phyloP scores from a whole-genome alignment of 2,329 filamentous ascomycete species.

The Helotiales sp. region DNA sequence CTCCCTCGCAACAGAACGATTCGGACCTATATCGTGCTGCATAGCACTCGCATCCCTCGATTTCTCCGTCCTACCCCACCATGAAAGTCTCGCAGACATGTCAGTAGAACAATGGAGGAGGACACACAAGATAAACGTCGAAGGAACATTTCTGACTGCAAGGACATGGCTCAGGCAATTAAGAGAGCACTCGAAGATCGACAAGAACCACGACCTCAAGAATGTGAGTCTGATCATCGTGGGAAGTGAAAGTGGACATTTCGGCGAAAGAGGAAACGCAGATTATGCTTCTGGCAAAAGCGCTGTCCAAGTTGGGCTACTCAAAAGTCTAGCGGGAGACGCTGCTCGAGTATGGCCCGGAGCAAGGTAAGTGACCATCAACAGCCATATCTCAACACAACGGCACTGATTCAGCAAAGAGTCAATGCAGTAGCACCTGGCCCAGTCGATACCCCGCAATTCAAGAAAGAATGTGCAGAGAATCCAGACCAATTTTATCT shows the following conservation, averaged over 20 bases:
- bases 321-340: constrained; percentile 43
- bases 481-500: constrained; percentile 41
- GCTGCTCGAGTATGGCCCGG: constrained; percentile 38
- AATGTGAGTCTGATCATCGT: constrained; percentile 46
- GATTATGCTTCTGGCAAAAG: constrained; percentile 47
- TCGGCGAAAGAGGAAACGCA: constrained; percentile 43
- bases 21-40: constrained; percentile 37
- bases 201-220: constrained; percentile 21
- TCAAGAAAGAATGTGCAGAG: constrained; percentile 40
- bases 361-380: constrained; percentile 18
- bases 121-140: constrained; percentile 45
- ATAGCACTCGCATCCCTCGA: constrained; percentile 46
- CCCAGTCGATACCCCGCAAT: constrained; percentile 44
- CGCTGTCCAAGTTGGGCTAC: constrained; percentile 45
- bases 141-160: constrained; percentile 44
- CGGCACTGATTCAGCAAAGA: constrained; percentile 33
- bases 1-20: constrained; percentile 30
- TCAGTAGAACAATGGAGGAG: constrained; percentile 40
- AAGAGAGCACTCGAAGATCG: constrained; percentile 18
- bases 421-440: constrained; percentile 49
- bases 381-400: background rate
- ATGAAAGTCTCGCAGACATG: constrained; percentile 41
- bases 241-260: constrained; percentile 45
- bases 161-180: constrained; percentile 43
- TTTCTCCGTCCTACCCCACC: constrained; percentile 41